Conservation (phyloP, 1,139 yeast genomes). For the Scheffersomyces lignicola region DNA sequence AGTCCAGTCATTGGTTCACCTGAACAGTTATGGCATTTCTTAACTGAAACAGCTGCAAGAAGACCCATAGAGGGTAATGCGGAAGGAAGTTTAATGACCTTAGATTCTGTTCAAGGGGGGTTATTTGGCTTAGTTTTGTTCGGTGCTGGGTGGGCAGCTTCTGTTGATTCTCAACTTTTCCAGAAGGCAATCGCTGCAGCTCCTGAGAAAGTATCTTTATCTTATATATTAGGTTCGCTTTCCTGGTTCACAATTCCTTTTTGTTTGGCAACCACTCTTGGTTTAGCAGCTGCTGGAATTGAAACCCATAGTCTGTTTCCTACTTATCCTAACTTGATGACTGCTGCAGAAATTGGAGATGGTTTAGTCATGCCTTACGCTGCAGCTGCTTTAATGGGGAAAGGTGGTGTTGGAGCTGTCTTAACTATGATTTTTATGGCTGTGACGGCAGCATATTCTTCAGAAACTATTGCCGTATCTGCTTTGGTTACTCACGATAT, state of each 20-base stretch:
- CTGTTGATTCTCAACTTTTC: conserved; percentile 87
- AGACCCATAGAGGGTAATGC: conserved; percentile 75
- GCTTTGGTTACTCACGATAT: conserved; percentile 83
- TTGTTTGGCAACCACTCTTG: conserved; percentile 79
- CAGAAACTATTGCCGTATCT: conserved; percentile 85
- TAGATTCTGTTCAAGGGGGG: conserved; percentile 78
- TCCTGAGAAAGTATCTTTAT: conserved; percentile 83
- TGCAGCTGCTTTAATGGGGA: conserved; percentile 81
- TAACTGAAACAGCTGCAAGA: conserved; percentile 55
- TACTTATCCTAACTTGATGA: conserved; percentile 59
- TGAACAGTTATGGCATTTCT: conserved; percentile 67
- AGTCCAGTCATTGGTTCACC: conserved; percentile 72
- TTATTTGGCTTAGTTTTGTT: conserved; percentile 81
- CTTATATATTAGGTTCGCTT: conserved; percentile 85
- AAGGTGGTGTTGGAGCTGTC: conserved; percentile 82
- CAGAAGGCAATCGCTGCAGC: conserved; percentile 86
- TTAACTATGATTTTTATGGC: conserved; percentile 80
- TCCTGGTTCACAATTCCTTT: conserved; percentile 92
- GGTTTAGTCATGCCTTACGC: conserved; percentile 87
- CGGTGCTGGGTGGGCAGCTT: conserved; percentile 88
- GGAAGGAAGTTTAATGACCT: conserved; percentile 75
- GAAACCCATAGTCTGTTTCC: conserved; percentile 72
- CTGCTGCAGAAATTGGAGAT: conserved; percentile 67
- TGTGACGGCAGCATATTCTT: conserved; percentile 78
- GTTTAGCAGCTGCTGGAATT: conserved; percentile 72